Conservation (phyloP, 169 alveolate species). For the Prorocentrum cordatum region DNA sequence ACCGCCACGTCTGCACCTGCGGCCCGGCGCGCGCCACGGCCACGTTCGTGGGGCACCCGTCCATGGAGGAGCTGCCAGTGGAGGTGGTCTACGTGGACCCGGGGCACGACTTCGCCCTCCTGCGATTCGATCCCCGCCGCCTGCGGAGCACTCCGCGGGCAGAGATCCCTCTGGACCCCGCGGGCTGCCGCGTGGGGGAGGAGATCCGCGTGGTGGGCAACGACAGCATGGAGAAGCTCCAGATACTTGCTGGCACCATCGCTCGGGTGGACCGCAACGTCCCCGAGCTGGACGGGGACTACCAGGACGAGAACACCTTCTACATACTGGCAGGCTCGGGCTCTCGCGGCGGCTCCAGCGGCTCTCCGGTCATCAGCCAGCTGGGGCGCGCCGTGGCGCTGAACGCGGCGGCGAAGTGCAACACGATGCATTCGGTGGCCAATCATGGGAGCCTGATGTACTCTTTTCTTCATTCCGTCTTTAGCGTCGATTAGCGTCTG, state of each 20-base stretch:
- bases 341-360: background rate
- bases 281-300: background rate
- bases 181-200: background rate
- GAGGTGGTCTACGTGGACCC: background rate
- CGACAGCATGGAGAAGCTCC: background rate
- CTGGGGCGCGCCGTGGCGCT: background rate
- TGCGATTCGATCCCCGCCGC: background rate
- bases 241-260: background rate
- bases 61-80: too few species aligned
- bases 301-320: background rate
- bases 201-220: background rate
- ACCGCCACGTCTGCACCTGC: too few species aligned
- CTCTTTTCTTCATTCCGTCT: too few species aligned
- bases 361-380: background rate
- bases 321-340: background rate
- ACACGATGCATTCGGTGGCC: too few species aligned
- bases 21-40: too few species aligned
- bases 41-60: too few species aligned
- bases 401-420: background rate
- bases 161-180: background rate
- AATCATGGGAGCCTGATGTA: too few species aligned
- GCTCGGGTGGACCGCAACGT: background rate
- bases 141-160: background rate
- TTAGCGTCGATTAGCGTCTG: too few species aligned
- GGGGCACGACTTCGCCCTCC: background rate